Evolutionary conservation across 345 rosid species (phyloP).

Genomic region (Lumnitzera littorea): DNA sequence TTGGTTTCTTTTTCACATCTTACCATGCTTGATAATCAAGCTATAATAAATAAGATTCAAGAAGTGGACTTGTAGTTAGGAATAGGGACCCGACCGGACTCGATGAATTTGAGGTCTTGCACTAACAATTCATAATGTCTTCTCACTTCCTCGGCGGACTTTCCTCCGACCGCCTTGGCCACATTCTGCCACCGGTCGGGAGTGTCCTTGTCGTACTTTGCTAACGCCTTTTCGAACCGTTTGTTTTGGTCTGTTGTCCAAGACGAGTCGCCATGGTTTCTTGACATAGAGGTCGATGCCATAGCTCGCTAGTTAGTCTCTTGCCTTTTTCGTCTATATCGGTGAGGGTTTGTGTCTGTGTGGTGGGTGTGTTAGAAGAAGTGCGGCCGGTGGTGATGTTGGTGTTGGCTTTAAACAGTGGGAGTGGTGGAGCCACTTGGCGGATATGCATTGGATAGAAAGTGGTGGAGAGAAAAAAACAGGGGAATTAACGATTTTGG

Average conservation of each 20-base stretch:
- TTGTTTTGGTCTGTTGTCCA: conserved; percentile 55
- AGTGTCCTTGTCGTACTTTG: conserved; percentile 42
- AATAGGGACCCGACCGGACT: conserved; percentile 41
- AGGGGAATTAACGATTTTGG: no score
- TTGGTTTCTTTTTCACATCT: conserved; percentile 7
- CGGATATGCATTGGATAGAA: no score
- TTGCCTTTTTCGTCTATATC: not conserved
- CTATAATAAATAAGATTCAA: not conserved
- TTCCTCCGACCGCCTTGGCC: conserved; percentile 45
- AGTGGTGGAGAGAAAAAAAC: no score
- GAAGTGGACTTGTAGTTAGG: conserved; percentile 34
- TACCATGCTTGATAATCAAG: conserved; percentile 10
- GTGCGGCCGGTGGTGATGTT: not conserved
- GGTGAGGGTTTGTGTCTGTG: not conserved
- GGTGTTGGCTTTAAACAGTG: not conserved
- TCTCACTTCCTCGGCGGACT: conserved; percentile 42
- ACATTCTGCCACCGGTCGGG: conserved; percentile 51
- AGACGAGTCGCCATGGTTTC: conserved; percentile 13
- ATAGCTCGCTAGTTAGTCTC: not conserved
- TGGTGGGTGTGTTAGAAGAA: no score
- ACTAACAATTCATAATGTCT: conserved; percentile 35
- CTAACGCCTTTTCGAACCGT: conserved; percentile 43
- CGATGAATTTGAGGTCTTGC: conserved; percentile 42
- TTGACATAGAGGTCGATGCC: conserved; percentile 34
- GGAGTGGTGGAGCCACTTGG: not conserved